Evolutionary conservation across 495 filamentous ascomycete species (phyloP).

Genomic region (Xylaria castorea): DNA sequence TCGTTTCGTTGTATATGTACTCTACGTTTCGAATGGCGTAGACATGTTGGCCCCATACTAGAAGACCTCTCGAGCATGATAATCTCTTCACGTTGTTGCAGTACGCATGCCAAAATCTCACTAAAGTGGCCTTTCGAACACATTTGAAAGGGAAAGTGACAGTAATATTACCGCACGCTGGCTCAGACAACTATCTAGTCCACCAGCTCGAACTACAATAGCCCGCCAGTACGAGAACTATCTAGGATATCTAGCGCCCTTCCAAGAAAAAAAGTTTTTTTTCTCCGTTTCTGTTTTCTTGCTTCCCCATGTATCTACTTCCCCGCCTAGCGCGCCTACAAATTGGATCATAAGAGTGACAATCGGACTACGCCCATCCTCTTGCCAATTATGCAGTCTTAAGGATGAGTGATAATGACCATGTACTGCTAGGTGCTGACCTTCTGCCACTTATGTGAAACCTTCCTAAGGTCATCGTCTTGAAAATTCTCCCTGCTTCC

Average conservation of each 20-base stretch:
- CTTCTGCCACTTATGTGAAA: not conserved
- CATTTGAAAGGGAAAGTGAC: constrained; percentile 34
- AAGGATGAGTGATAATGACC: constrained; percentile 10
- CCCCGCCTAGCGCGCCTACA: not conserved
- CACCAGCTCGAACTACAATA: constrained; percentile 30
- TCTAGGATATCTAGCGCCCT: constrained; percentile 37
- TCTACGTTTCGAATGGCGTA: constrained; percentile 23
- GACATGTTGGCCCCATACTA: constrained; percentile 2
- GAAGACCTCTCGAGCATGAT: not conserved
- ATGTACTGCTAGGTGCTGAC: not conserved
- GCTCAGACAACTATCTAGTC: constrained; percentile 43
- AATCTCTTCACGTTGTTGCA: not conserved
- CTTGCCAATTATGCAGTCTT: not conserved
- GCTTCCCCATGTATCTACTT: not conserved
- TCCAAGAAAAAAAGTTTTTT: constrained; percentile 30
- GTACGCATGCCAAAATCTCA: not conserved
- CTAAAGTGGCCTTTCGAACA: constrained; percentile 15
- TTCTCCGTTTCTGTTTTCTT: constrained; percentile 29
- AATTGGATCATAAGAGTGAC: not conserved
- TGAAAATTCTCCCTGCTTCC: not conserved
- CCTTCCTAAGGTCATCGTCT: not conserved
- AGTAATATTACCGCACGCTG: constrained; percentile 32
- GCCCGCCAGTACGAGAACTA: constrained; percentile 34
- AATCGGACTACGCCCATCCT: not conserved
- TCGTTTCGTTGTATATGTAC: constrained; percentile 18